Evolutionary conservation across 495 filamentous ascomycete genomes (phyloP), one percentile per base, ranked within the genome.

Genomic region (Penicillium pancosmium): DNA sequence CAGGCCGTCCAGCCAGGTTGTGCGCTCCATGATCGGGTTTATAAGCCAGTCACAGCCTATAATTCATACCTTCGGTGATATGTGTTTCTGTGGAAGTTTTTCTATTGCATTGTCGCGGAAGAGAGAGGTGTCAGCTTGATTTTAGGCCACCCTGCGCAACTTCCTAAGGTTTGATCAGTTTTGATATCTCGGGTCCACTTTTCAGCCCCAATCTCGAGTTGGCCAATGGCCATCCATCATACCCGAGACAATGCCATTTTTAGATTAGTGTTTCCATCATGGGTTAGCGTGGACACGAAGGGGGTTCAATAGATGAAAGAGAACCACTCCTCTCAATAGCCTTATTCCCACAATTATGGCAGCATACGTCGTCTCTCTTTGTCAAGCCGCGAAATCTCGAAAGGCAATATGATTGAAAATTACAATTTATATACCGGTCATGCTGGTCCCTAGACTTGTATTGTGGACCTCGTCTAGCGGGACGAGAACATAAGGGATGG

Each of bases 1-100:
- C 1, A 72, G 66, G 58, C 69, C 66, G 33, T 72, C 66, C 5
- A 72, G 48, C 66, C 66, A 69, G 55, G 57, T 65, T 2, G 60
- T 64, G 25, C 67, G 64, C 34, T 62, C 52, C 62, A 63, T 65
- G 36, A 16, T 57, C 27, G 5, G 3, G 6, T 0, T 31, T 31
- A 31, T 0, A 40, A 40, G 16, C 18, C 5, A 46, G 43, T 46
- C 36, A 40, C 36, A 40, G 4, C 36, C 36, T 40, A 40, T 46
- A 10, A 1, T 46, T 46, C 43, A 13, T 8, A 19, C 16, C 18
- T 46, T 40, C 4, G 5, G 11, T 12, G 0, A n/a, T n/a, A 44
- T 44, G 46, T 25, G 46, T 11, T 12, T 25, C 46, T 27, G 36
- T 48, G 19, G 11, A 27, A 5, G 9, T 11, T 25, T 48, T 5